Base-by-base conservation (phyloP, 805 yeast genomes). In the Saccharomycopsis fodiens region DNA sequence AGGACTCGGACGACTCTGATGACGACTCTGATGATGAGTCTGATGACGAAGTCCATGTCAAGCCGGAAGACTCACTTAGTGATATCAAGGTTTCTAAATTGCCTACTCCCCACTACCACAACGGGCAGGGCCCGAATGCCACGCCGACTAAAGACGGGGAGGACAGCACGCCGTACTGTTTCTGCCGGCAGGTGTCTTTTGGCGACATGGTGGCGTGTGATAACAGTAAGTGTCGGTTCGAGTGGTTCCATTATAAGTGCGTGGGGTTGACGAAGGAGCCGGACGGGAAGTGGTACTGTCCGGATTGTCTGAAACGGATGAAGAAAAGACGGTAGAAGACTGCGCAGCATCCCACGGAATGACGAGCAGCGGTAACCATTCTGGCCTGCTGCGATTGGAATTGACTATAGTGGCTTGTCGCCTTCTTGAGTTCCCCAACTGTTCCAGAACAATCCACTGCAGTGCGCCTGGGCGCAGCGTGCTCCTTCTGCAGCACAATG, bases 151-250 rank as follows among this genome's bases (percentile, higher is more conserved):
- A 47, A 25, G 44, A 46, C 19, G 31, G 45, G 3, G 53, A 50
- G n/a, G 53, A 50, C 22, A 46, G 41, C 13, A 49, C 53, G 16
- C 39, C 42, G n/a, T 52, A 49, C 30, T 91, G 98, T 62, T 84
- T 85, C 65, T 91, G 98, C 59, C 94, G 87, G 59, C 87, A 89
- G 54, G 94, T 85, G 0, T 88, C 97, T 0, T 86, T 82, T 64
- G 98, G 98, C 20, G 86, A 82, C 56, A 91, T 91, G 98, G 86
- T 91, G 54, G 97, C 93, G 0, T 91, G 98, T 65, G 98, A 91
- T 60, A 85, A 87, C 52, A 83, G 82, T 20, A 79, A 82, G 55
- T 93, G 98, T 68, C 25, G 40, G 22, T 50, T 41, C 30, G 53
- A 50, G 27, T 50, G 53, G 53, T 50, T 50, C 66, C 98, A 93